Base-by-base conservation (phyloP, 768 basidiomycete species). In the Mrakia frigida region DNA sequence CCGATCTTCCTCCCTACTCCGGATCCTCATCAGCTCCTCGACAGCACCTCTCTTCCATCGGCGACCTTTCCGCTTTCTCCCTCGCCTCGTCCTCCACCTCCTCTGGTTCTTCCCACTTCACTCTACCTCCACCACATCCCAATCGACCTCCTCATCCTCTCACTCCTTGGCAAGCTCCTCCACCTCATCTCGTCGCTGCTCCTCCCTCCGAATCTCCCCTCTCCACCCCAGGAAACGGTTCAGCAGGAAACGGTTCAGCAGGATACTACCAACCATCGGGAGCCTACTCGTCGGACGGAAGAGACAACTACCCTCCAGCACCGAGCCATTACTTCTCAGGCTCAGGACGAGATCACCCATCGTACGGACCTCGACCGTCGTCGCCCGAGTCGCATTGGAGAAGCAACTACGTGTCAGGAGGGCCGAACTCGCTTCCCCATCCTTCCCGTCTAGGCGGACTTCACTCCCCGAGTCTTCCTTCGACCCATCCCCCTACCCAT, bases 331-430 rank as follows among this genome's bases (percentile, higher is more conserved):
- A 37, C 65, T 39, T 39, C 37, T 39, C 65, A 11, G 65, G 65
- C 1, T n/a, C 65, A 13, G 65, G 65, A n/a, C 35, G 25, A 25
- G 65, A 68, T n/a, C 65, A 37, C 21, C 65, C 37, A 0, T 6
- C 65, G 35, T 68, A 68, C 65, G 39, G 35, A 25, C 25, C 65
- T 41, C 65, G 37, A 25, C 39, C 65, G 21, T 35, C 35, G 23
- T 68, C 65, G 65, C 65, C 65, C 33, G 65, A 68, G 65, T 68
- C 65, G 18, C 35, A 68, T 9, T 68, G 65, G 65, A 5, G 39
- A 68, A 35, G 39, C 33, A 68, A 68, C 65, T 68, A 68, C 65
- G 18, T 41, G 21, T 23, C 25, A 37, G 35, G 35, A 68, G n/a
- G n/a, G n/a, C 16, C 37, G 5, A 37, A 18, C 25, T 21, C 25